Conservation (phyloP, 139 green algal genomes). For the Astrephomene gubernaculifera region DNA sequence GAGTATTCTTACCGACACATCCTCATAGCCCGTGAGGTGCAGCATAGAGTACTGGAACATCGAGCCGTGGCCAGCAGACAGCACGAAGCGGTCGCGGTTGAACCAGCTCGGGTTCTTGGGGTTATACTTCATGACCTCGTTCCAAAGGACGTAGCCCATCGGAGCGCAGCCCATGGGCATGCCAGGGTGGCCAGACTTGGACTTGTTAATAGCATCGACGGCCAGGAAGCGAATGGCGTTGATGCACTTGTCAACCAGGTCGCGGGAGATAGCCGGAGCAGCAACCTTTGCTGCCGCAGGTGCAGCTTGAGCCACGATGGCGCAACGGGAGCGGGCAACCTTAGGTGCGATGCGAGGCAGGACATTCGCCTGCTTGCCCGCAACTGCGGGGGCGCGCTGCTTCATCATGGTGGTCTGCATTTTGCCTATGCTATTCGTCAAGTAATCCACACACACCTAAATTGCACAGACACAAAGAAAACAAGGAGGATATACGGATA, state of each 20-base stretch:
- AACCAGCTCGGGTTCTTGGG: constrained; percentile 94
- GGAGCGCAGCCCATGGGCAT: constrained; percentile 98
- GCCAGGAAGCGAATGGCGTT: constrained; percentile 95
- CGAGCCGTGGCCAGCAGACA: constrained; percentile 98
- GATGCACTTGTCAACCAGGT: constrained; percentile 71
- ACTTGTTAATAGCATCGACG: constrained; percentile 83
- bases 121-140: constrained; percentile 96
- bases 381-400: constrained; percentile 14
- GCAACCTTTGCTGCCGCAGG: constrained; percentile 36
- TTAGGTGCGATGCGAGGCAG: constrained; percentile 7
- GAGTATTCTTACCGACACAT: constrained; percentile 73
- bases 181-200: constrained; percentile 96
- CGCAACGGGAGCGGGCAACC: constrained; percentile 6
- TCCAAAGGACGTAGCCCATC: constrained; percentile 97
- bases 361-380: constrained; percentile 37
- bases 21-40: constrained; percentile 95
- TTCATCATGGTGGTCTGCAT: constrained; percentile 60
- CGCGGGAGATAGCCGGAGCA: constrained; percentile 46
- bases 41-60: constrained; percentile 99
- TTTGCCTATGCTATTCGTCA: not conserved
- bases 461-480: not conserved
- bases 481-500: not conserved
- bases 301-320: constrained; percentile 29
- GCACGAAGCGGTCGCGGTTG: constrained; percentile 99
- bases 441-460: constrained; percentile 25